Base-by-base conservation (phyloP, 768 basidiomycete species). In the Naganishia friedmannii region DNA sequence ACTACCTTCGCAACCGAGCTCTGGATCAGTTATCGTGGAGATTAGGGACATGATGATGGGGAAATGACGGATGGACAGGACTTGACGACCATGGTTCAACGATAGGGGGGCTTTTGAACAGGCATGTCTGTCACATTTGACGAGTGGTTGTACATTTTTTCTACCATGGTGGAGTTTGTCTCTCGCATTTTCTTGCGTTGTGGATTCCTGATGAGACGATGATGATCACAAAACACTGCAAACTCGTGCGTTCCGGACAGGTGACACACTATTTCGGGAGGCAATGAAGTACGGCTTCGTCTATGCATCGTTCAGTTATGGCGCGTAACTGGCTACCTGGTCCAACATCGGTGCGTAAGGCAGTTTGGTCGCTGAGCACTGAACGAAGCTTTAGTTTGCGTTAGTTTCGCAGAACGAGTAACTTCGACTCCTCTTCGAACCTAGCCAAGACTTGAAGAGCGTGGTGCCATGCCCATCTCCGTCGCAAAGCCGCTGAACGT, bases 211-310 rank as follows among this genome's bases (percentile, higher is more conserved):
- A 63, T 63, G 60, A 63, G 42, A 63, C 60, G 60, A 63, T 63
- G 60, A 63, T 42, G 60, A 63, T 63, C 60, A 63, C 60, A 63
- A 63, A 45, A 63, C 26, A 42, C 60, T 63, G 42, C 60, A 45
- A 63, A 17, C 19, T 34, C 10, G 6, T n/a, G 34, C n/a, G 31
- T 17, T 2, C 32, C n/a, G 1, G 57, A n/a, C 48, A 51, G 48
- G 48, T 51, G n/a, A 51, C 48, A 4, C 12, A 4, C 6, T 23
- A 13, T 26, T 51, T 1, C 15, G 45, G 48, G n/a, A 12, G 3
- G 21, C 15, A 17, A 15, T 8, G 42, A 42, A 37, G 12, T 46
- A 46, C 45, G n/a, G 7, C 45, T 26, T 23, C 6, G 48, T 7
- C 48, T 37, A 37, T n/a, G 23, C 48, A 51, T 51, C n/a, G 48